These are phyloP conservation scores for Neurospora sp. DNA, from an alignment of 495 filamentous ascomycete species.

Conservation along the genomic window DNA sequence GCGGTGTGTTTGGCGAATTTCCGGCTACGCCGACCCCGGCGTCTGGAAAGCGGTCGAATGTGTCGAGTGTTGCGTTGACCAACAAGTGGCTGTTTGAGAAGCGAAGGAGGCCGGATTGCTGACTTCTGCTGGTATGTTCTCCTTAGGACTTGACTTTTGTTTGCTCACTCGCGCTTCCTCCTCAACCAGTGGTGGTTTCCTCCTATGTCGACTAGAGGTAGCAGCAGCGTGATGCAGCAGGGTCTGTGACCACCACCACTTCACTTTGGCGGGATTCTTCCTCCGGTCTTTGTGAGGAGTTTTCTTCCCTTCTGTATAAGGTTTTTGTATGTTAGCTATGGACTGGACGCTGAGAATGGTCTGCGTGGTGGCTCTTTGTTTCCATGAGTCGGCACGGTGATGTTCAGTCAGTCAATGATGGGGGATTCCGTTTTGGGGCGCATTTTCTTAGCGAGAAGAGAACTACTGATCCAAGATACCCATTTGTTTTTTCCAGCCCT, in stretches of 20 bases:
- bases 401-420: not conserved
- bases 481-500: not conserved
- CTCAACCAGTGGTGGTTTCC: not conserved
- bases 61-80: constrained; percentile 65
- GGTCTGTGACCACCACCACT: not conserved
- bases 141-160: not conserved
- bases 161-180: not conserved
- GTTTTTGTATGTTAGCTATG: not conserved
- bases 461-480: not conserved
- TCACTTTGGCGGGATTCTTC: not conserved
- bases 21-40: constrained; percentile 55
- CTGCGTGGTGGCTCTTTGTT: not conserved
- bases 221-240: constrained; percentile 27
- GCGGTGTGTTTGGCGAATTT: constrained; percentile 20
- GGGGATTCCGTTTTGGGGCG: not conserved
- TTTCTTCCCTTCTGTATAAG: not conserved
- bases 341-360: not conserved
- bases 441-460: not conserved
- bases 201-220: constrained; percentile 10
- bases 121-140: constrained; percentile 1
- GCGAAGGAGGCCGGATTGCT: constrained; percentile 27
- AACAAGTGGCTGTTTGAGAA: constrained; percentile 92
- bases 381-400: not conserved
- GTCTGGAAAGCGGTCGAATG: constrained; percentile 53
- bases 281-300: not conserved